Base-by-base conservation (phyloP, 2,329 filamentous ascomycete species). In the Cladosporium oxysporum region DNA sequence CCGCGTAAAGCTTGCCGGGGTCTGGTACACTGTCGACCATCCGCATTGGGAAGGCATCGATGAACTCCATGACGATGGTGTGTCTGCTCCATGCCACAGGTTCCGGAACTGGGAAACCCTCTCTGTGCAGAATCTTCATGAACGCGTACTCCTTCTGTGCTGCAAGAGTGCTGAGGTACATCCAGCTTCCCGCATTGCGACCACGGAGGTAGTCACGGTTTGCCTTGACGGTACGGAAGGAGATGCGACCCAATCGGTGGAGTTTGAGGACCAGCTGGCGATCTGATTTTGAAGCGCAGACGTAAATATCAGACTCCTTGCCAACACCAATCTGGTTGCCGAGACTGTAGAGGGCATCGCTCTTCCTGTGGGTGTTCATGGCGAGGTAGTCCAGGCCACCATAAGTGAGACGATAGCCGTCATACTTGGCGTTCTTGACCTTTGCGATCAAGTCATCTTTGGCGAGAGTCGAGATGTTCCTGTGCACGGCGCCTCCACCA, bases 371-470 rank as follows among this genome's bases (percentile, higher is more conserved):
- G 0, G 92, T 89, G 80, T 98, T 93, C 63, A 99, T 85, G 18
- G 95, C 92, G n/a, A 99, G 88, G 79, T 99, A 99, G 82, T 99
- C 95, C 58, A 98, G 88, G 2, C 95, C 95, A 73, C 95, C 95
- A 77, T 99, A 99, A 7, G 94, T 97, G 64, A 99, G 85, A 62
- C 96, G 89, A 81, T 99, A 99, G 68, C 95, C 95, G 75, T 99
- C 95, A 80, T 99, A 99, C 79, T 92, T 94, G 69, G 94, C 92
- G 78, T 98, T 97, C 79, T 97, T 96, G 72, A 97, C 88, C 72
- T 91, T 91, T 53, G 91, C 93, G 73, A 99, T 97, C 73, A 99
- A 85, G 67, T 92, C 92, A 58, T 90, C 89, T 80, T 99, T 99
- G 69, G 95, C 95, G 62, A 99, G 88, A 62, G 88, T 90, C 28